A percentile compares a stretch with the other conserved stretches of the same genome.
Evolutionary conservation across 306 rosid genomes (phyloP).

Genomic region (Begonia masoniana): DNA sequence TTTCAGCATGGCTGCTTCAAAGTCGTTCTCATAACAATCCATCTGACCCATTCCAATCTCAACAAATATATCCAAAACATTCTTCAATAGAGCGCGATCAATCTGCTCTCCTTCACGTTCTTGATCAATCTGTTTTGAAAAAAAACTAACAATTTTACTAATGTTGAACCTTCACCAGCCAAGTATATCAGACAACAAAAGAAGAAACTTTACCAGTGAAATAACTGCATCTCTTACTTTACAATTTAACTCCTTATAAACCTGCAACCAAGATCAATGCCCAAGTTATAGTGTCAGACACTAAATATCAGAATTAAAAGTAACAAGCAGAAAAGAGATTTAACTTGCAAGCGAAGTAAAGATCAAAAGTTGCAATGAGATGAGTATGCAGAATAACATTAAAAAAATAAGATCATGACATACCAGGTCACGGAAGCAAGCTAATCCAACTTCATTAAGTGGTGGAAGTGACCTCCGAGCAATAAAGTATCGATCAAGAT

Average conservation of each 20-base stretch:
- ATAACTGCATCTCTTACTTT: conserved; percentile 53
- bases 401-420: conserved; percentile 5
- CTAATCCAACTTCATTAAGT: conserved; percentile 20
- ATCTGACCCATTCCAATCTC: conserved; percentile 60
- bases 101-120: conserved; percentile 88
- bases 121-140: conserved; percentile 42
- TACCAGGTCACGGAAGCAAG: conserved; percentile 16
- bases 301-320: not conserved
- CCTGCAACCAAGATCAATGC: conserved; percentile 24
- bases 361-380: not conserved
- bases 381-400: not conserved
- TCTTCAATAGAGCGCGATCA: conserved; percentile 58
- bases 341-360: not conserved
- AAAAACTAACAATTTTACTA: conserved; percentile 8
- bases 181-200: too few relatives aligned
- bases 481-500: conserved; percentile 24
- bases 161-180: not conserved
- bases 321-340: not conserved
- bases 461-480: conserved; percentile 20
- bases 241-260: conserved; percentile 31
- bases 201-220: conserved; percentile 32
- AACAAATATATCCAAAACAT: conserved; percentile 52
- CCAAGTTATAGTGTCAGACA: not conserved
- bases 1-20: conserved; percentile 45
- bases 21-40: conserved; percentile 42